Conservation (phyloP, 2,329 filamentous ascomycete species). For the Pseudomassariella vexata region DNA sequence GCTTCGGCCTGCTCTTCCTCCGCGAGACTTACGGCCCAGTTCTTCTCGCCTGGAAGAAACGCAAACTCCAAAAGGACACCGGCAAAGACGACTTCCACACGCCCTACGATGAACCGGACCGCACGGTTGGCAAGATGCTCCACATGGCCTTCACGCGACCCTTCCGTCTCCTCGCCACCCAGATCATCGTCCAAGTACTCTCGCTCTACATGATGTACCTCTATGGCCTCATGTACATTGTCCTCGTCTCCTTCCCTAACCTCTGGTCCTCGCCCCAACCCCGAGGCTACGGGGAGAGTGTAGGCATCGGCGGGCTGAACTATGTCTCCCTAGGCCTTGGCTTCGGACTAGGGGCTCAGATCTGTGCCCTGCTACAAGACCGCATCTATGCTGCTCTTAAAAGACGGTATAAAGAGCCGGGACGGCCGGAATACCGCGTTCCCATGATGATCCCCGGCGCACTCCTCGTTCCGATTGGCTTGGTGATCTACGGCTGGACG, state of each 20-base stretch:
- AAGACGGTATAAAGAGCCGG: conserved; percentile 27
- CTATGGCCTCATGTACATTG: conserved; percentile 44
- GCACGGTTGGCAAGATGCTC: conserved; percentile 25
- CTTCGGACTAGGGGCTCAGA: conserved; percentile 29
- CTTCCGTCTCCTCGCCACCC: conserved; percentile 43
- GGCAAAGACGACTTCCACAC: conserved; percentile 43
- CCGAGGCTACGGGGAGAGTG: conserved; percentile 23
- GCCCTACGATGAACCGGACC: conserved; percentile 43
- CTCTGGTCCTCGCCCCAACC: conserved; percentile 29
- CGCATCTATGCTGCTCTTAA: conserved; percentile 37
- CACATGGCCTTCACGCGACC: conserved; percentile 39
- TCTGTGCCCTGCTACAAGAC: conserved; percentile 39
- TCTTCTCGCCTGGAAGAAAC: conserved; percentile 53
- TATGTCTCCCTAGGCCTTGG: conserved; percentile 30
- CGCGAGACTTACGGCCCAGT: conserved; percentile 62
- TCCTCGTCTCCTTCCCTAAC: conserved; percentile 42
- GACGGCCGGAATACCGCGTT: conserved; percentile 36
- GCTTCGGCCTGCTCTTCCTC: conserved; percentile 52
- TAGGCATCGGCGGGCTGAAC: conserved; percentile 28
- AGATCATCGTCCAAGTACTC: conserved; percentile 45
- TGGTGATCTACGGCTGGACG: conserved; percentile 41
- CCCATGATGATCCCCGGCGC: conserved; percentile 35
- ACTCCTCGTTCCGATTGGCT: conserved; percentile 33
- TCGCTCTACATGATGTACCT: conserved; percentile 49
- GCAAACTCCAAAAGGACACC: conserved; percentile 50